Percentiles rank a stretch among this genome's conserved stretches.
Conservation (phyloP, 2,329 filamentous ascomycete genomes). For the Metarhizium brunneum region DNA sequence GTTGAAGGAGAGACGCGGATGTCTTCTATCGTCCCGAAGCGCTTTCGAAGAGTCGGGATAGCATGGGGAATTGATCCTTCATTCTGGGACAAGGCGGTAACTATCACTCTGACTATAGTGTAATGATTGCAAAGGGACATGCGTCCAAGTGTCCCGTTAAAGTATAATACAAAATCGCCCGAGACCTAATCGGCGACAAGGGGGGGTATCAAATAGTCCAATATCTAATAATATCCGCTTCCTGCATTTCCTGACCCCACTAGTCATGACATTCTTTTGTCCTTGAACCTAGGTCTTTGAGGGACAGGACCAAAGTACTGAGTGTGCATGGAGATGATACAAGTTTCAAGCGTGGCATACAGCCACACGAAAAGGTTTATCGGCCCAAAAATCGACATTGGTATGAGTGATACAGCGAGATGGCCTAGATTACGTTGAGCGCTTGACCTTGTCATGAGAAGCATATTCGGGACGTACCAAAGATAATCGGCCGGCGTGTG, state of each 20-base stretch:
- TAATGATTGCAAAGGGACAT: background rate
- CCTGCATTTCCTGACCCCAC: too few relatives aligned
- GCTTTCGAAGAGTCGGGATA: background rate
- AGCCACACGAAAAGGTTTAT: conserved; percentile 7
- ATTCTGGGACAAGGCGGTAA: background rate
- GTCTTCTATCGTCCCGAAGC: background rate
- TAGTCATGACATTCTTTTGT: background rate
- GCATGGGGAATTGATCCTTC: background rate
- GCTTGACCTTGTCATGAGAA: background rate
- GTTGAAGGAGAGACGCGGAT: background rate
- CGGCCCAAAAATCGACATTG: conserved; percentile 12
- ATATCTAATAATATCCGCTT: background rate
- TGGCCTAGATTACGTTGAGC: conserved; percentile 7
- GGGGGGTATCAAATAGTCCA: background rate
- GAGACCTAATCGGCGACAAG: too few relatives aligned
- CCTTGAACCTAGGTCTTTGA: background rate
- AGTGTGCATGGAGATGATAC: background rate
- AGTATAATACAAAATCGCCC: too few relatives aligned
- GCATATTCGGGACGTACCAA: conserved; percentile 7
- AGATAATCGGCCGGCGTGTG: conserved; percentile 12
- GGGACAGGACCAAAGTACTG: background rate
- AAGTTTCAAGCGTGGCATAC: background rate
- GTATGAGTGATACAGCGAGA: conserved; percentile 10
- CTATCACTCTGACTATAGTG: background rate
- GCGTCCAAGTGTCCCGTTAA: too few relatives aligned